Conservation (phyloP, 257 asterid species). For the Primulina eburnea region DNA sequence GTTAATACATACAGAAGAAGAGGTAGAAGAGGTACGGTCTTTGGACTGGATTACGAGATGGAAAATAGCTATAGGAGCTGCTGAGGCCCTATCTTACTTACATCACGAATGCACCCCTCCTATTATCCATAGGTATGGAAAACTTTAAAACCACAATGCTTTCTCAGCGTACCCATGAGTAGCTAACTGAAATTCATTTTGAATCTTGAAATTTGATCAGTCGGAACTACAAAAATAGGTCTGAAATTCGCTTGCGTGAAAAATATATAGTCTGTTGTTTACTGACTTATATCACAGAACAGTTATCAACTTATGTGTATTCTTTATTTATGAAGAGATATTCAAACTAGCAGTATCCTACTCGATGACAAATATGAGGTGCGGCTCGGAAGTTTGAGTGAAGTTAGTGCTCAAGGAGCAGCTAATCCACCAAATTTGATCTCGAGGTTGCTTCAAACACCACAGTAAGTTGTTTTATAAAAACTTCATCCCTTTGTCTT, state of each 20-base stretch:
- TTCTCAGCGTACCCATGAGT: no score
- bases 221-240: no score
- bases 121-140: conserved; percentile 60
- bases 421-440: conserved; percentile 40
- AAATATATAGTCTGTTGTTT: neutral
- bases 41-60: conserved; percentile 82
- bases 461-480: conserved; percentile 47
- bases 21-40: conserved; percentile 38
- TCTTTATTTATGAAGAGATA: conserved; percentile 47
- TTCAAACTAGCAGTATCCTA: conserved; percentile 50
- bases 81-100: conserved; percentile 62
- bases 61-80: conserved; percentile 72
- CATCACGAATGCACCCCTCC: conserved; percentile 79
- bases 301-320: conserved; percentile 11
- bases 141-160: no score
- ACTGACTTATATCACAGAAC: neutral
- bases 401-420: conserved; percentile 42
- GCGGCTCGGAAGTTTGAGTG: conserved; percentile 70
- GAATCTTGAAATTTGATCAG: no score
- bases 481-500: neutral
- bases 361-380: conserved; percentile 59
- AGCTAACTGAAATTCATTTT: no score
- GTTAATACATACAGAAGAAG: conserved; percentile 31
- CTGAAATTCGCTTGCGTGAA: neutral
- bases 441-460: conserved; percentile 42